A percentile compares a stretch with the other conserved stretches of the same genome.
phyloP scores from a whole-genome alignment of 352 stramenopile species.

The Phytophthora sojae region DNA sequence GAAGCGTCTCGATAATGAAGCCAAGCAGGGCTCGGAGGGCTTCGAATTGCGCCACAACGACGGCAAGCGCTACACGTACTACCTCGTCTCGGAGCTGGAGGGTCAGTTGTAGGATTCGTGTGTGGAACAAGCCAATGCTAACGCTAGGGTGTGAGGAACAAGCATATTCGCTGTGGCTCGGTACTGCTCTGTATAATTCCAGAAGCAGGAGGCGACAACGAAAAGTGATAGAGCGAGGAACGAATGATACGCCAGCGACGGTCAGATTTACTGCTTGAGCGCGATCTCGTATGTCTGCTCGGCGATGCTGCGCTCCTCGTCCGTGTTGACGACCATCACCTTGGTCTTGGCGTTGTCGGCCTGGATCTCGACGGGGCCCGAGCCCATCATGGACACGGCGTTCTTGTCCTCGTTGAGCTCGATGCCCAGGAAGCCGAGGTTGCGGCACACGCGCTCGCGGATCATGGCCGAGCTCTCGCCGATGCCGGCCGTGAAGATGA shows the following conservation, averaged over 20 bases:
- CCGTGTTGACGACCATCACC: slow-evolving; percentile 89
- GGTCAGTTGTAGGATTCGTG: not conserved
- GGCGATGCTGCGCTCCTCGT: slow-evolving; percentile 93
- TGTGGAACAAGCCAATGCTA: not conserved
- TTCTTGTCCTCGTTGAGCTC: slow-evolving; percentile 82
- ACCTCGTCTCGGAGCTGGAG: not conserved
- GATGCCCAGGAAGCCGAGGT: slow-evolving; percentile 75
- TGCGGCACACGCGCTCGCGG: slow-evolving; percentile 68
- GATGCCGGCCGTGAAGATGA: slow-evolving; percentile 92
- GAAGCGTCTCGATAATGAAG: slow-evolving; percentile 48
- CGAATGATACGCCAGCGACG: slow-evolving; percentile 17
- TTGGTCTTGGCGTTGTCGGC: slow-evolving; percentile 55
- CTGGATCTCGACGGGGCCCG: slow-evolving; percentile 71
- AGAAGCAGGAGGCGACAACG: slow-evolving; percentile 10
- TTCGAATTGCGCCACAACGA: slow-evolving; percentile 14
- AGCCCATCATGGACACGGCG: slow-evolving; percentile 63
- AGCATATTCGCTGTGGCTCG: slow-evolving; percentile 14
- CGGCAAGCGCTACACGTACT: not conserved
- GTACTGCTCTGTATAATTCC: slow-evolving; percentile 16
- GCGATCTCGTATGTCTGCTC: slow-evolving; percentile 79
- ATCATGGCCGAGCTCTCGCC: slow-evolving; percentile 88
- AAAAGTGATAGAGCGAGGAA: slow-evolving; percentile 7
- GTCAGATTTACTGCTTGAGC: slow-evolving; percentile 43
- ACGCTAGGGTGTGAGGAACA: slow-evolving; percentile 18
- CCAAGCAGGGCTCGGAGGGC: slow-evolving; percentile 3